These are phyloP conservation scores for Candida golubevii DNA, from an alignment of 805 yeast genomes.

Conservation along the genomic window DNA sequence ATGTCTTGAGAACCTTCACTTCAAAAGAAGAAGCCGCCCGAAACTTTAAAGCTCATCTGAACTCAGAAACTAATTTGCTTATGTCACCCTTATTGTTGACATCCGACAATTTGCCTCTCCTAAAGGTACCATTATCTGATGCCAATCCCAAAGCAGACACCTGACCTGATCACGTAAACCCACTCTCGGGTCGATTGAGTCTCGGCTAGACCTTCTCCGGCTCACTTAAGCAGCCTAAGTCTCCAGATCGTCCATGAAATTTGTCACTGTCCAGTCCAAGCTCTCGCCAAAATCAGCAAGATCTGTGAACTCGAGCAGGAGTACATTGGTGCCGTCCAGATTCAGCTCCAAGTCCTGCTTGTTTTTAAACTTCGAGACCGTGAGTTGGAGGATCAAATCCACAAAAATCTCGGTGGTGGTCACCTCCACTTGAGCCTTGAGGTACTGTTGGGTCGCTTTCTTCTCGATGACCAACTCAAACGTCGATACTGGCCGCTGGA, in stretches of 20 bases:
- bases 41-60: no score
- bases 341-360: conserved; percentile 24
- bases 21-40: no score
- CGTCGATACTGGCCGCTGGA: conserved; percentile 34
- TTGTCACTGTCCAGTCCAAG: conserved; percentile 48
- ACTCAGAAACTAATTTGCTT: no score
- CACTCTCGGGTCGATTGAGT: no score
- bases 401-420: conserved; percentile 41
- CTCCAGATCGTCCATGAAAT: conserved; percentile 21
- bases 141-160: no score
- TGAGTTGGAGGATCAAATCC: conserved; percentile 33
- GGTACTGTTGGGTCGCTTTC: conserved; percentile 12
- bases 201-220: no score
- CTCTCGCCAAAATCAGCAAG: conserved; percentile 52
- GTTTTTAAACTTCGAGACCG: conserved; percentile 28
- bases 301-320: conserved; percentile 48
- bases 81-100: no score
- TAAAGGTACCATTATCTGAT: no score
- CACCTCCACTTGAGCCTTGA: conserved; percentile 28
- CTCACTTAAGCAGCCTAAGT: neutral
- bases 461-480: conserved; percentile 24
- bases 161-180: no score
- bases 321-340: conserved; percentile 33
- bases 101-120: no score
- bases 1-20: no score